phyloP scores from a whole-genome alignment of 139 green algal species.

The Chlamydomonas asymmetrica region DNA sequence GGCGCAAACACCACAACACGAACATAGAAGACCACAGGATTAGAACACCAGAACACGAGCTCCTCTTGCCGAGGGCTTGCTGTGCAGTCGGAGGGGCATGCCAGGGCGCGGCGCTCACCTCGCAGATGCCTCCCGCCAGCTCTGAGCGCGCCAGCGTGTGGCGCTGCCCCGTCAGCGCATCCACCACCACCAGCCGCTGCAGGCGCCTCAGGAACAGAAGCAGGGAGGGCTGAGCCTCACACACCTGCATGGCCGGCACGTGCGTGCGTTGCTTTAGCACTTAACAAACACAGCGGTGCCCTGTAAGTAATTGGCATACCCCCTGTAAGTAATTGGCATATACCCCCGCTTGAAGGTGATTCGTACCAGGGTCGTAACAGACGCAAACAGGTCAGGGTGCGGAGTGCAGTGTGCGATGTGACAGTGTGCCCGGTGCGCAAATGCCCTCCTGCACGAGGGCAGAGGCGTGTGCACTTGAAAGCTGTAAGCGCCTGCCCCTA shows the following conservation, averaged over 20 bases:
- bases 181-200: slow-evolving; percentile 11
- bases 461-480: not conserved
- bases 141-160: slow-evolving; percentile 4
- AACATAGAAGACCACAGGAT: not conserved
- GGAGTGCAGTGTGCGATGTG: no score
- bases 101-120: not conserved
- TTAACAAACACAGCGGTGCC: not conserved
- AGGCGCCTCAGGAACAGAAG: slow-evolving; percentile 31
- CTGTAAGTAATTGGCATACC: no score
- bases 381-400: no score
- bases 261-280: no score
- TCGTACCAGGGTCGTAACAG: no score
- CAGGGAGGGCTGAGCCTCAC: slow-evolving; percentile 13
- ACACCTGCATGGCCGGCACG: no score
- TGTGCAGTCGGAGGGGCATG: not conserved
- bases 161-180: not conserved
- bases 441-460: not conserved
- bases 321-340: no score
- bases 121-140: slow-evolving; percentile 7
- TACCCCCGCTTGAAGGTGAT: no score
- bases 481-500: no score
- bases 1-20: not conserved
- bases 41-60: not conserved
- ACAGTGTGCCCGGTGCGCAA: no score
- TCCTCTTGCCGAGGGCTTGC: not conserved